phyloP scores from a whole-genome alignment of 805 yeast species.

The Pichia manshurica region DNA sequence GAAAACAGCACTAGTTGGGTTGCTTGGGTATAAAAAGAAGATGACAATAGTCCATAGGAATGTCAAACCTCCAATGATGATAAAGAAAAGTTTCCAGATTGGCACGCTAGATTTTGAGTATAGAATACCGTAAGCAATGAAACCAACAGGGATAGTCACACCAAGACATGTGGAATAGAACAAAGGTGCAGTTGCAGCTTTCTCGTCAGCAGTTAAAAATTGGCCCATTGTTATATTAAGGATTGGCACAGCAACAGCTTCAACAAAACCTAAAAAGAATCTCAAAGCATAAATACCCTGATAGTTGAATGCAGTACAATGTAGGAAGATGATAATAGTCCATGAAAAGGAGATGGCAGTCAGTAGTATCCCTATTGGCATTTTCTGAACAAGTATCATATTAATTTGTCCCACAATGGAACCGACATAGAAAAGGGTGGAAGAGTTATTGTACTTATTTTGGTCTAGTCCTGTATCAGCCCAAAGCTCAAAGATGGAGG shows the following conservation, averaged over 20 bases:
- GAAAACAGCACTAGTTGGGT: conserved; percentile 48
- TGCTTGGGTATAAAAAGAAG: conserved; percentile 45
- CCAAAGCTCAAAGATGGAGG: conserved; percentile 39
- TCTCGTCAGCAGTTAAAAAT: conserved; percentile 39
- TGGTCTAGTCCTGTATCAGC: conserved; percentile 41
- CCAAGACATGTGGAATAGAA: conserved; percentile 50
- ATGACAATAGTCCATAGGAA: conserved; percentile 33
- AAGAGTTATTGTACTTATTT: conserved; percentile 37
- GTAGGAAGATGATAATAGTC: conserved; percentile 42
- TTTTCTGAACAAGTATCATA: conserved; percentile 38
- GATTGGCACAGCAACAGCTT: conserved; percentile 39
- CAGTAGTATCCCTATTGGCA: conserved; percentile 38
- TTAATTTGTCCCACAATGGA: conserved; percentile 42
- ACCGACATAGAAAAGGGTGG: conserved; percentile 47
- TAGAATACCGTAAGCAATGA: conserved; percentile 34
- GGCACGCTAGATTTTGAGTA: conserved; percentile 26
- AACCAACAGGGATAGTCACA: conserved; percentile 38
- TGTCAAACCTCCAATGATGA: conserved; percentile 53
- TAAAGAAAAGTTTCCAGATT: conserved; percentile 49
- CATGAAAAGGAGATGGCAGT: conserved; percentile 35
- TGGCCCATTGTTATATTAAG: conserved; percentile 44
- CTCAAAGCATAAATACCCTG: conserved; percentile 43
- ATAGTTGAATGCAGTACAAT: conserved; percentile 40
- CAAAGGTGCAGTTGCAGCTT: conserved; percentile 48
- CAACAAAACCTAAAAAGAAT: conserved; percentile 48